Evolutionary conservation across 164 flowering plant genomes (phyloP).

Genomic region (Tinospora cordifolia): DNA sequence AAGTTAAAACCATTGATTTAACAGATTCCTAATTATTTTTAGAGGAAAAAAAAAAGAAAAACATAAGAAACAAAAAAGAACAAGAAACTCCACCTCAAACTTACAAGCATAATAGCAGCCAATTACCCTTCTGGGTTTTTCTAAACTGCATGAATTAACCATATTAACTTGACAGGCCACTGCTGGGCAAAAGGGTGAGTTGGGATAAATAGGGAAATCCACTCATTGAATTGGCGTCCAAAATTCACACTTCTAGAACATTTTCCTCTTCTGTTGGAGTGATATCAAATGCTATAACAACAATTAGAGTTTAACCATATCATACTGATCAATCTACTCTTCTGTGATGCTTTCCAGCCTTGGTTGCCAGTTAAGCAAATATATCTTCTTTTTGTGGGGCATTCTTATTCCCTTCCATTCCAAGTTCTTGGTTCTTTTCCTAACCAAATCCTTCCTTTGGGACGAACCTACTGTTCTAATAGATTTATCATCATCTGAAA

Average conservation of each 20-base stretch:
- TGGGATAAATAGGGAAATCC: neutral
- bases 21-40: too few relatives aligned
- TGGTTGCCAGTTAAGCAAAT: slow-evolving; percentile 39
- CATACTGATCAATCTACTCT: slow-evolving; percentile 14
- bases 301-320: neutral
- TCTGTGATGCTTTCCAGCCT: slow-evolving; percentile 32
- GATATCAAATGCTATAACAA: neutral
- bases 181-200: neutral
- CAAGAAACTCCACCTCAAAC: too few relatives aligned
- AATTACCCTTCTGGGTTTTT: too few relatives aligned
- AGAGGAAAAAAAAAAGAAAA: too few relatives aligned
- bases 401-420: slow-evolving; percentile 4
- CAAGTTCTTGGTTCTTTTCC: slow-evolving; percentile 6
- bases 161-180: neutral
- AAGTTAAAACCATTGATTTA: too few relatives aligned
- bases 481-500: neutral
- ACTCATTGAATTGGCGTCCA: neutral
- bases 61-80: too few relatives aligned
- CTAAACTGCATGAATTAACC: too few relatives aligned
- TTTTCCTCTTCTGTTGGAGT: neutral
- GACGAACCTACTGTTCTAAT: slow-evolving; percentile 12
- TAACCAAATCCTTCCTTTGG: slow-evolving; percentile 11
- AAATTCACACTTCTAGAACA: neutral
- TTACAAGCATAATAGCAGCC: too few relatives aligned
- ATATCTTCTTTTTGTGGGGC: slow-evolving; percentile 17